Evolutionary conservation across 176 grass and related monocot genomes (phyloP), one percentile per base, ranked within the genome.

Genomic region (Rhynchospora breviuscula): DNA sequence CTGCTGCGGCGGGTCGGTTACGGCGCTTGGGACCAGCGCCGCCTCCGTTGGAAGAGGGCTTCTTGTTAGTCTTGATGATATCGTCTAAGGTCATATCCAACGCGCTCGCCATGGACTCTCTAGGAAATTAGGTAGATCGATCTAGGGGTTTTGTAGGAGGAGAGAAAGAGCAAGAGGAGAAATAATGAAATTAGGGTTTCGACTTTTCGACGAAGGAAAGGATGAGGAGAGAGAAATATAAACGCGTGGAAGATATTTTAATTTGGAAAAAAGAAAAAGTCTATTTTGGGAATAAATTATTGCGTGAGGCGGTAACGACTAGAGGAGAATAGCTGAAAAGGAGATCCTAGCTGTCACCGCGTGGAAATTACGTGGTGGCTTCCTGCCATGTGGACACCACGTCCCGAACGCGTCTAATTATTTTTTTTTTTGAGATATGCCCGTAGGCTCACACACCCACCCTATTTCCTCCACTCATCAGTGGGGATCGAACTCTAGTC

Each of bases 51-150:
- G 88, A 85, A 49, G 87, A n/a, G 46, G 87, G 80, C 74, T 80
- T 77, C 96, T 96, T 99, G 97, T 93, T 99, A 83, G 49, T 99
- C 88, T 93, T 99, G 83, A 99, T 99, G 83, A 99, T 92, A 83
- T 99, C 93, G 26, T 99, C 97, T 79, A 99, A 86, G 43, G 89
- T 91, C 93, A 99, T 96, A 85, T 99, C 93, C 70, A 99, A 85
- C 35, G 91, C 85, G 48, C 92, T 94, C 52, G 97, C 89, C 93
- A 96, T 94, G 81, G 86, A 51, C 40, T 40, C 11, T 75, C 46
- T 81, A 5, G 67, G 18, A 47, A 58, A 35, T 6, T 35, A 13
- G 51, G 5, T 84, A 86, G 87, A 86, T 89, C 29, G 45, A 70
- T 67, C 80, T 79, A 86, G 81, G 86, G 86, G 66, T 63, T 18